Conservation (phyloP, 1,284 basidiomycete species). For the Malassezia sp. region DNA sequence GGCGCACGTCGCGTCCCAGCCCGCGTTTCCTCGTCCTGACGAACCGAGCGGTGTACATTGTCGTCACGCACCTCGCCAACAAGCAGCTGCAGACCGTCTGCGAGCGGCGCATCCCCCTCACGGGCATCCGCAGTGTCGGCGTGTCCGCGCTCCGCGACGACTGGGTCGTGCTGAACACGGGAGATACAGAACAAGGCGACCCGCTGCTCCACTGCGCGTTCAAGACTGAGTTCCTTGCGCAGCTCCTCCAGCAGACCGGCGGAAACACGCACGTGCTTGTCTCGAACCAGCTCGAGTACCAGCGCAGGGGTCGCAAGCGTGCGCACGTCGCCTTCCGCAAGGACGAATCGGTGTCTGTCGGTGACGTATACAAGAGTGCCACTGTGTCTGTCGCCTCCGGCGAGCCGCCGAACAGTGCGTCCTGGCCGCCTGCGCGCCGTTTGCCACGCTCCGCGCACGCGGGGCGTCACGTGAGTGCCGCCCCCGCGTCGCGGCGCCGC, state of each 20-base stretch:
- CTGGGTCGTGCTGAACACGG: slow-evolving; percentile 62
- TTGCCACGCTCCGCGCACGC: no score
- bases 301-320: slow-evolving; percentile 95
- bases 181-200: slow-evolving; percentile 65
- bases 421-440: slow-evolving; percentile 68
- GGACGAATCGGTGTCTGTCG: slow-evolving; percentile 67
- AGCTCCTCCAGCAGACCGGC: slow-evolving; percentile 68
- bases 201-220: slow-evolving; percentile 80
- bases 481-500: no score
- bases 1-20: slow-evolving; percentile 78
- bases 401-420: slow-evolving; percentile 67
- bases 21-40: slow-evolving; percentile 86
- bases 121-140: slow-evolving; percentile 71
- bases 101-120: slow-evolving; percentile 79
- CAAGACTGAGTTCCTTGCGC: slow-evolving; percentile 86
- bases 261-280: slow-evolving; percentile 59
- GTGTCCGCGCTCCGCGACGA: slow-evolving; percentile 86
- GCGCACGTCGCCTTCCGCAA: slow-evolving; percentile 76
- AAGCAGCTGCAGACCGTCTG: slow-evolving; percentile 56
- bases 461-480: neutral
- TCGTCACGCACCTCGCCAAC: slow-evolving; percentile 54
- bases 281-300: slow-evolving; percentile 52
- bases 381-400: slow-evolving; percentile 77
- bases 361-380: slow-evolving; percentile 88
- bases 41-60: slow-evolving; percentile 74